Conservation (phyloP, 495 filamentous ascomycete species). For the Penicillium nucicola region DNA sequence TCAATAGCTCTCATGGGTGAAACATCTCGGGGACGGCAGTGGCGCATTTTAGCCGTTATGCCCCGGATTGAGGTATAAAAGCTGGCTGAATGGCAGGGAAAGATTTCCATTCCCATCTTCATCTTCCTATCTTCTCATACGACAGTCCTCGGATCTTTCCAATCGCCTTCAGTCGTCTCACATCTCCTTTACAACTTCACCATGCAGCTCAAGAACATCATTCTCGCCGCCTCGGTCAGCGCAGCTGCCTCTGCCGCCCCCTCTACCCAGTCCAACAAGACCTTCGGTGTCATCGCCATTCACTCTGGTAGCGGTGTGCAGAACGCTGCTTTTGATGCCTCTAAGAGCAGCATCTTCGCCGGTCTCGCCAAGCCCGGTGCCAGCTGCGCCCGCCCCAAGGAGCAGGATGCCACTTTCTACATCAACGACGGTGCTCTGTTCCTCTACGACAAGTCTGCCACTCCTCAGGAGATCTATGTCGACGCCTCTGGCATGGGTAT, state of each 20-base stretch:
- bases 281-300: slow-evolving; percentile 47
- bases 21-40: slow-evolving; percentile 1
- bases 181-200: background rate
- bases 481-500: slow-evolving; percentile 55
- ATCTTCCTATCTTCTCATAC: background rate
- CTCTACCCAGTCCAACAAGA: slow-evolving; percentile 14
- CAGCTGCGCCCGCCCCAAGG: slow-evolving; percentile 38
- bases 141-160: no score
- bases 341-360: slow-evolving; percentile 41
- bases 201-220: slow-evolving; percentile 30
- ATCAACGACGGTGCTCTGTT: slow-evolving; percentile 43
- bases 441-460: slow-evolving; percentile 38
- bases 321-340: slow-evolving; percentile 37
- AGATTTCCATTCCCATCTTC: background rate
- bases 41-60: background rate
- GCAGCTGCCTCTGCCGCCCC: slow-evolving; percentile 23
- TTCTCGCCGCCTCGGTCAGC: slow-evolving; percentile 22
- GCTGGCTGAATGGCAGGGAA: background rate
- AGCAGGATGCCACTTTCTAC: slow-evolving; percentile 45
- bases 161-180: background rate
- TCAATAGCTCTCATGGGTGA: background rate
- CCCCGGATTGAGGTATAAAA: background rate
- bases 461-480: slow-evolving; percentile 46
- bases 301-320: slow-evolving; percentile 46
- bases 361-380: slow-evolving; percentile 40